Evolutionary conservation across 139 green algal species (phyloP), one percentile per base, ranked within the genome.

Genomic region (Coelastrella sp.): DNA sequence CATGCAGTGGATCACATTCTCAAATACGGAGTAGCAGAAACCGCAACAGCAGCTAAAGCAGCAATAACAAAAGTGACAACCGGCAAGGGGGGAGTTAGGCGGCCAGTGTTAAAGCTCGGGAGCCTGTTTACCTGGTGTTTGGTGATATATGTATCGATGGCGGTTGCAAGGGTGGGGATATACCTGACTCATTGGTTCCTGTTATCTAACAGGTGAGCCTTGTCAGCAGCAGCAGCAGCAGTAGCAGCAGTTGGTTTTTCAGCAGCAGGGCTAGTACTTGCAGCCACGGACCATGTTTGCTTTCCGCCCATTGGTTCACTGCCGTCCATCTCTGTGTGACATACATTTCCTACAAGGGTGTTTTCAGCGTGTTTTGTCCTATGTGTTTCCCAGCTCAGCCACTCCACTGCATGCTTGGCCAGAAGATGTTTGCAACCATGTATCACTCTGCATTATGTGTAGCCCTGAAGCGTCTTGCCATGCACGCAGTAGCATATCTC

Each of bases 181-280:
- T 90, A 90, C 32, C 60, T 90, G 0, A 85, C 59, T 11, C 86
- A 90, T 17, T 86, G 47, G 60, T 85, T 73, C 61, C 61, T 85
- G 3, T 7, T 90, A n/a, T 5, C 54, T n/a, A 64, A 86, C 32
- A 86, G 86, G 86, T 85, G 23, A 20, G 86, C 32, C 32, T 47
- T 47, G 32, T 47, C 32, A 47, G 32, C 32, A 47, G 32, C 32
- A 47, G n/a, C n/a, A n/a, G n/a, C 61, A 68, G 61, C 61, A 68
- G 61, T 10, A 68, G n/a, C n/a, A n/a, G n/a, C n/a, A n/a, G n/a
- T n/a, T n/a, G n/a, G n/a, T 10, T 68, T 68, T 68, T 68, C 10
- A 10, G 7, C 61, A 68, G 7, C 61, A 68, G 7, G 61, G 61
- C n/a, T n/a, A n/a, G n/a, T n/a, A n/a, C n/a, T n/a, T n/a, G n/a